Conservation (phyloP, 176 grass and related monocot genomes). For the Thinopyrum elongatum region DNA sequence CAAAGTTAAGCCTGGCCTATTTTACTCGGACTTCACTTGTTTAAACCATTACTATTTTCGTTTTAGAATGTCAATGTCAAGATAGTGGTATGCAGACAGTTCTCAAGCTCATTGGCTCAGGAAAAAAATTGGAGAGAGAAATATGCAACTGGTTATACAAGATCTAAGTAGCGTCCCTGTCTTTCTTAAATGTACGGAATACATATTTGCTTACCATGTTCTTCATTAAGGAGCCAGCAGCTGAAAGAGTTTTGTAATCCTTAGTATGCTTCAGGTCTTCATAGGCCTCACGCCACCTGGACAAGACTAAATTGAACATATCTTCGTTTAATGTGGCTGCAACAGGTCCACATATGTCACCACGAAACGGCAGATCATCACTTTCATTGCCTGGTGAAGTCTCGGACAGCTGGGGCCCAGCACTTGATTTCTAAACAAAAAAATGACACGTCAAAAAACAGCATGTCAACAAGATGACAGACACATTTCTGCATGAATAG, state of each 20-base stretch:
- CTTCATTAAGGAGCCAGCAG: conserved; percentile 83
- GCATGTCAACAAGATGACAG: conserved; percentile 2
- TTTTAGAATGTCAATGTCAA: conserved; percentile 1
- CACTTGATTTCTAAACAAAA: conserved; percentile 57
- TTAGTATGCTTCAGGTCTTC: conserved; percentile 76
- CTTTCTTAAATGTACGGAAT: background rate
- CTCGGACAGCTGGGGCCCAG: conserved; percentile 31
- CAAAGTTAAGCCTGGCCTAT: background rate
- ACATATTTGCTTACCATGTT: conserved; percentile 63
- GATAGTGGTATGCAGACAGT: background rate
- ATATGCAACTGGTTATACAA: conserved; percentile 3
- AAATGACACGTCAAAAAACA: conserved; percentile 21
- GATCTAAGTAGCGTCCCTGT: background rate
- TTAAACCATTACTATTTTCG: background rate
- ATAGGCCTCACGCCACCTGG: conserved; percentile 80
- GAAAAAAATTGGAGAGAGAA: conserved; percentile 12
- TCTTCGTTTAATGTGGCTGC: conserved; percentile 84
- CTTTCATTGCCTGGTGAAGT: conserved; percentile 40
- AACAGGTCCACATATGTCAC: conserved; percentile 89
- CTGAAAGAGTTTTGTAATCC: conserved; percentile 85
- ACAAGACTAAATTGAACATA: conserved; percentile 90
- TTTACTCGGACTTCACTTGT: conserved; percentile 9
- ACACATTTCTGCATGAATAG: background rate
- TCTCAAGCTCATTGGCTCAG: background rate
- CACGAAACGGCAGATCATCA: conserved; percentile 45